Percentiles rank a stretch among this genome's conserved stretches.
Evolutionary conservation across 108 stramenopile genomes (phyloP).

Genomic region (Discostella pseudostelligera): DNA sequence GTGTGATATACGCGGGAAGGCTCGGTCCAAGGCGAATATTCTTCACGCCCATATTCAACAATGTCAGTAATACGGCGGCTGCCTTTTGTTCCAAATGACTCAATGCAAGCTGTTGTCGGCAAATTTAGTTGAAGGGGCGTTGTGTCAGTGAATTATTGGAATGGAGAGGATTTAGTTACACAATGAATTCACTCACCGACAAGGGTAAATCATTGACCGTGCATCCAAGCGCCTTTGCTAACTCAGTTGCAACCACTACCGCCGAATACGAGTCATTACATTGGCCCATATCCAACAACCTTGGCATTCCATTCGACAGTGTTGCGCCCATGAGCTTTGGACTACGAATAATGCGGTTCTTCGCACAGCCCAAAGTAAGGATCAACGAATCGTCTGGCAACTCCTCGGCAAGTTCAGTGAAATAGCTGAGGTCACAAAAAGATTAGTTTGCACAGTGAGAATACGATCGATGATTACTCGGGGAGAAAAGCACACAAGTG

Average conservation of each 20-base stretch:
- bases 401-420: slow-evolving; percentile 72
- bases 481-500: background rate
- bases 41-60: slow-evolving; percentile 76
- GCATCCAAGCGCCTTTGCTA: slow-evolving; percentile 73
- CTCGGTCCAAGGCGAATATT: slow-evolving; percentile 81
- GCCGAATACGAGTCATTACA: slow-evolving; percentile 85
- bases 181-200: slow-evolving; percentile 16
- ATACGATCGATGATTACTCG: background rate
- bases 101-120: slow-evolving; percentile 33
- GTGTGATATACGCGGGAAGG: slow-evolving; percentile 72
- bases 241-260: slow-evolving; percentile 76
- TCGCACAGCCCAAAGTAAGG: slow-evolving; percentile 82
- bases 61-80: slow-evolving; percentile 76
- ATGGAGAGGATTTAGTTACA: background rate
- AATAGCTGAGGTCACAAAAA: slow-evolving; percentile 47
- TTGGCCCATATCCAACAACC: slow-evolving; percentile 86
- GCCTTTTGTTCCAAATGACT: slow-evolving; percentile 86
- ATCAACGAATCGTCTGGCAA: slow-evolving; percentile 71
- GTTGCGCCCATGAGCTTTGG: slow-evolving; percentile 52
- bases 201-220: slow-evolving; percentile 80
- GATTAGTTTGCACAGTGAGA: background rate
- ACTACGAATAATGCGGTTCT: slow-evolving; percentile 70
- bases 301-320: slow-evolving; percentile 70
- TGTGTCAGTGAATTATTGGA: background rate
- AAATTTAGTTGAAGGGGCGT: background rate